These are phyloP conservation scores for Flaveria floridana DNA, from an alignment of 140 eudicot species.

Conservation along the genomic window DNA sequence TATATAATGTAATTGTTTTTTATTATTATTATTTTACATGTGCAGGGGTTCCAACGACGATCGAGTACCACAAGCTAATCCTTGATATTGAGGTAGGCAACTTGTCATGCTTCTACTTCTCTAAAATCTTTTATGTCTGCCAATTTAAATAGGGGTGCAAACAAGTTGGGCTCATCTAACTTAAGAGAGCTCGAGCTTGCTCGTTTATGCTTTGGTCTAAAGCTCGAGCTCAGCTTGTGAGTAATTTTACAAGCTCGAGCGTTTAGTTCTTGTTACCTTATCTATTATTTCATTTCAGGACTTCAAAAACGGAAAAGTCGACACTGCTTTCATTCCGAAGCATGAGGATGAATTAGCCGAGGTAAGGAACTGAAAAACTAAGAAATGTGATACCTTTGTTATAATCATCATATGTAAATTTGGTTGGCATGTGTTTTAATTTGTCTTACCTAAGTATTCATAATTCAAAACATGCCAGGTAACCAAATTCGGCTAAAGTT, in stretches of 20 bases:
- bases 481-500: not conserved
- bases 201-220: no score
- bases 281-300: conserved; percentile 46
- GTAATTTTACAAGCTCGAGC: not conserved
- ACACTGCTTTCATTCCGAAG: conserved; percentile 97
- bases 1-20: not conserved
- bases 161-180: not conserved
- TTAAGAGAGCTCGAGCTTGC: not conserved
- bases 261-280: not conserved
- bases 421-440: no score
- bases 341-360: conserved; percentile 85
- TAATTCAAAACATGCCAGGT: not conserved
- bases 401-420: not conserved
- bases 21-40: not conserved
- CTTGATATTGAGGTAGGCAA: conserved; percentile 83
- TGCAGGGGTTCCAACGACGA: conserved; percentile 97
- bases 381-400: not conserved
- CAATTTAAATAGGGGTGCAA: not conserved
- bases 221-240: no score
- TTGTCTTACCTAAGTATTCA: not conserved
- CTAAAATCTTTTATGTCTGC: not conserved
- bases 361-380: conserved; percentile 50
- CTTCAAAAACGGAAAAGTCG: conserved; percentile 91
- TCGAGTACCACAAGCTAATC: conserved; percentile 93
- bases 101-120: not conserved